These are phyloP conservation scores for Scheffersomyces stipitis DNA, from an alignment of 805 yeast genomes.

Conservation along the genomic window DNA sequence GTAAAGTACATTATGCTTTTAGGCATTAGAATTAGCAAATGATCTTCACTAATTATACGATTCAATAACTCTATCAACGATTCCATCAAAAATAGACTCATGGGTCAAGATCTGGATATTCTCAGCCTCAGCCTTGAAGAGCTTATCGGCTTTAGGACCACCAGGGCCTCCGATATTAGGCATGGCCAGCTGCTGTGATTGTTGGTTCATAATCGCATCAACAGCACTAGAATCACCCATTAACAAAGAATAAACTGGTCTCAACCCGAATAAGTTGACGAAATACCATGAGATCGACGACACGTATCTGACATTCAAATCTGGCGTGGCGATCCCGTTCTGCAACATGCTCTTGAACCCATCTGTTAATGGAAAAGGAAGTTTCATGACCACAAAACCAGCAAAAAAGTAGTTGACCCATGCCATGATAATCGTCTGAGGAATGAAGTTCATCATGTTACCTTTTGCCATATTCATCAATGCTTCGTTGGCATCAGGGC, in stretches of 20 bases:
- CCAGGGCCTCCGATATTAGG: slow-evolving; percentile 52
- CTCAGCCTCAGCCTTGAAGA: slow-evolving; percentile 72
- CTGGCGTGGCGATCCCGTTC: slow-evolving; percentile 78
- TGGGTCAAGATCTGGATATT: slow-evolving; percentile 64
- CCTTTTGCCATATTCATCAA: slow-evolving; percentile 77
- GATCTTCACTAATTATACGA: no score
- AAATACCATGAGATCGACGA: slow-evolving; percentile 95
- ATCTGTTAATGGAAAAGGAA: slow-evolving; percentile 89
- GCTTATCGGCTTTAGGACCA: slow-evolving; percentile 59
- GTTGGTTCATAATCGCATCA: slow-evolving; percentile 43
- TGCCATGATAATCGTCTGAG: slow-evolving; percentile 92
- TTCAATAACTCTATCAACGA: slow-evolving; percentile 56
- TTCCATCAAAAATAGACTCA: slow-evolving; percentile 49
- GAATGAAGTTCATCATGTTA: slow-evolving; percentile 79
- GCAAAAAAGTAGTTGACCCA: slow-evolving; percentile 95
- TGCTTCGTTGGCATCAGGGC: slow-evolving; percentile 69
- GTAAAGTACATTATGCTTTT: no score
- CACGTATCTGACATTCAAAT: slow-evolving; percentile 88
- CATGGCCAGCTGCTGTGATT: slow-evolving; percentile 39
- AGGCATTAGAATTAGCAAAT: no score
- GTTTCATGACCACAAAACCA: slow-evolving; percentile 74
- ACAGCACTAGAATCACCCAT: slow-evolving; percentile 54
- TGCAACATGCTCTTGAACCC: slow-evolving; percentile 93
- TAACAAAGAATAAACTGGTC: slow-evolving; percentile 71
- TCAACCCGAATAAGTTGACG: slow-evolving; percentile 79